Base-by-base conservation (phyloP, 352 stramenopile species). In the Pilasporangium apinafurcum region DNA sequence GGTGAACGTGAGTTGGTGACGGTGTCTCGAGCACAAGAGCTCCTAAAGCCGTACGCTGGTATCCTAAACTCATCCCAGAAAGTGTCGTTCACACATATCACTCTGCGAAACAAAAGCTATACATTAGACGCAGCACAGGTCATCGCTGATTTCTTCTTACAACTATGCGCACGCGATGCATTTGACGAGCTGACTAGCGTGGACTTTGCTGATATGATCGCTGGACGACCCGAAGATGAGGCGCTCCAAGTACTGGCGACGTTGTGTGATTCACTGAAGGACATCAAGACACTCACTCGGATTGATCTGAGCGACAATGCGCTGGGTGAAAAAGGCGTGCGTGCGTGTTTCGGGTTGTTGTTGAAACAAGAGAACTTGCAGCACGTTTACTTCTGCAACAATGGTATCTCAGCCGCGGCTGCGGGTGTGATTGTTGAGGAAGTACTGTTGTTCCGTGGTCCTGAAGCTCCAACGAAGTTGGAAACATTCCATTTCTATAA, bases 401-500 rank as follows among this genome's bases (percentile, higher is more conserved):
- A 98, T 60, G 94, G 93, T 30, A 88, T 98, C 54, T 96, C 82
- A 24, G 80, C 80, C 6, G 83, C 83, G 2, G 84, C 86, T 7
- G 93, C 92, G 14, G 85, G 71, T 30, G 78, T 94, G 29, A 84
- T 96, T 33, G 75, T 91, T 8, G 66, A 92, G 29, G 82, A 95
- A 41, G 82, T 97, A 44, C 67, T 96, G 42, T 62, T 93, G 17
- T 93, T 89, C 62, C 68, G 77, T 17, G 76, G 74, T 18, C 40
- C 43, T 0, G 68, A 82, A 46, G 62, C 54, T 7, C 77, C 79
- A 3, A 95, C 84, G 22, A 87, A 86, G 59, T 80, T 97, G 48
- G 65, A 92, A 47, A 93, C 66, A 22, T 89, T 98, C 56, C 91
- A 98, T 63, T 98, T 98, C 44, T 97, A 96, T 76, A 98, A 98